phyloP scores from a whole-genome alignment of 306 rosid species.

The Dalbergia oliveri region DNA sequence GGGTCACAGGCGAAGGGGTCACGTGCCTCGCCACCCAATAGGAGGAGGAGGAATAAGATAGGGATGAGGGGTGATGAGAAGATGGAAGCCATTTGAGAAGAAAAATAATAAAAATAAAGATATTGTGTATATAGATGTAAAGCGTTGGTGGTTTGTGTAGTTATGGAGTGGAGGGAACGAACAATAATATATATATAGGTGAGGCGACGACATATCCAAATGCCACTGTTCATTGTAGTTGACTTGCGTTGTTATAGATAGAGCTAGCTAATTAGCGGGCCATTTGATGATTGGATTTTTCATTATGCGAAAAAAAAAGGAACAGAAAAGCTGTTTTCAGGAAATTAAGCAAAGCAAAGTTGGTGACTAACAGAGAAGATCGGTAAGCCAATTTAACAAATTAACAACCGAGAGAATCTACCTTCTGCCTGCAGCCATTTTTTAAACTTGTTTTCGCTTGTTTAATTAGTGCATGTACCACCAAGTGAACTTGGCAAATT shows the following conservation, averaged over 20 bases:
- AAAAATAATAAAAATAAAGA: background rate
- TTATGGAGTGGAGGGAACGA: slow-evolving; percentile 33
- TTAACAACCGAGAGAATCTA: slow-evolving; percentile 29
- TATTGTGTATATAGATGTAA: background rate
- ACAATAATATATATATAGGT: slow-evolving; percentile 22
- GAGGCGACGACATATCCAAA: background rate
- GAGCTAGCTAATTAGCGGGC: slow-evolving; percentile 20
- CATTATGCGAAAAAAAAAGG: background rate
- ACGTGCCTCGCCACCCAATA: slow-evolving; percentile 44
- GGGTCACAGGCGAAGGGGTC: slow-evolving; percentile 84
- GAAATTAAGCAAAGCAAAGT: slow-evolving; percentile 44
- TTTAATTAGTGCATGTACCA: background rate
- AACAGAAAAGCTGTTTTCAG: background rate
- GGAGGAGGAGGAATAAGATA: slow-evolving; percentile 17
- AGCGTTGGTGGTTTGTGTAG: background rate
- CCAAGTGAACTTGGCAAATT: background rate
- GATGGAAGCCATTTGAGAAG: slow-evolving; percentile 51
- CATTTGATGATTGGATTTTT: slow-evolving; percentile 46
- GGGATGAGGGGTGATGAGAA: background rate
- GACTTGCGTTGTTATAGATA: background rate
- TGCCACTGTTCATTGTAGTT: background rate
- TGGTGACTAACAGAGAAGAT: slow-evolving; percentile 41
- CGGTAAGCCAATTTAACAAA: background rate
- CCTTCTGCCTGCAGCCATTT: slow-evolving; percentile 30
- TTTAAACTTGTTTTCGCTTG: background rate